phyloP scores from a whole-genome alignment of 371 early-diverging fungal species.

The Funneliformis caledonium region DNA sequence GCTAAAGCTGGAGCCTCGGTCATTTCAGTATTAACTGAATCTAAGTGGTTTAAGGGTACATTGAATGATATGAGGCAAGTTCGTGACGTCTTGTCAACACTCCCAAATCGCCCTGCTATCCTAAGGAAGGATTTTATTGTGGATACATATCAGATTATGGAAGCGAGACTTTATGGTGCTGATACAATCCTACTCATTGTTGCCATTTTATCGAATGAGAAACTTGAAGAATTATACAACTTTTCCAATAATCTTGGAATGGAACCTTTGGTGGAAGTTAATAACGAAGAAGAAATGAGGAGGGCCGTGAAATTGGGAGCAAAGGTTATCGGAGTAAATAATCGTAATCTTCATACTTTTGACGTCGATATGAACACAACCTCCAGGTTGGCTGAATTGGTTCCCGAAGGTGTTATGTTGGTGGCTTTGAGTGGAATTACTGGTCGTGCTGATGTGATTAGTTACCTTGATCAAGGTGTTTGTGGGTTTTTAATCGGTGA shows the following conservation, averaged over 20 bases:
- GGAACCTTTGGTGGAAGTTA: slow-evolving; percentile 98
- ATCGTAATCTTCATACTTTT: slow-evolving; percentile 95
- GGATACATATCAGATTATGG: slow-evolving; percentile 94
- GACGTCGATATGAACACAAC: slow-evolving; percentile 91
- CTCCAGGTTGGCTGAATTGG: slow-evolving; percentile 73
- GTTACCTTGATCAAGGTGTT: slow-evolving; percentile 76
- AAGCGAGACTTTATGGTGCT: slow-evolving; percentile 90
- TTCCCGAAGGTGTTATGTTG: slow-evolving; percentile 72
- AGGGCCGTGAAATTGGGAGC: slow-evolving; percentile 83
- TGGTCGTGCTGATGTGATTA: slow-evolving; percentile 81
- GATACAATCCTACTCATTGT: slow-evolving; percentile 95
- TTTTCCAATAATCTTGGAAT: slow-evolving; percentile 83
- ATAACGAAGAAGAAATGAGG: slow-evolving; percentile 87
- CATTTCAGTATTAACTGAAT: slow-evolving; percentile 96
- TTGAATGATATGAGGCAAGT: slow-evolving; percentile 89
- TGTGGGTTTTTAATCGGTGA: slow-evolving; percentile 93
- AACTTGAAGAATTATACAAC: slow-evolving; percentile 67
- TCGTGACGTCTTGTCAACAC: slow-evolving; percentile 65
- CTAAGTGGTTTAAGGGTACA: slow-evolving; percentile 95
- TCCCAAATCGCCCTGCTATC: slow-evolving; percentile 86
- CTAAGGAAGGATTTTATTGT: slow-evolving; percentile 96
- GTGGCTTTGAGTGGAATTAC: slow-evolving; percentile 92
- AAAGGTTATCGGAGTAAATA: slow-evolving; percentile 94
- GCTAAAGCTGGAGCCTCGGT: slow-evolving; percentile 89
- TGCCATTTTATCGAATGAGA: slow-evolving; percentile 83